Percentiles rank a stretch among this genome's conserved stretches.
Evolutionary conservation across 2,329 filamentous ascomycete genomes (phyloP).

Genomic region (Colletotrichum tofieldiae): DNA sequence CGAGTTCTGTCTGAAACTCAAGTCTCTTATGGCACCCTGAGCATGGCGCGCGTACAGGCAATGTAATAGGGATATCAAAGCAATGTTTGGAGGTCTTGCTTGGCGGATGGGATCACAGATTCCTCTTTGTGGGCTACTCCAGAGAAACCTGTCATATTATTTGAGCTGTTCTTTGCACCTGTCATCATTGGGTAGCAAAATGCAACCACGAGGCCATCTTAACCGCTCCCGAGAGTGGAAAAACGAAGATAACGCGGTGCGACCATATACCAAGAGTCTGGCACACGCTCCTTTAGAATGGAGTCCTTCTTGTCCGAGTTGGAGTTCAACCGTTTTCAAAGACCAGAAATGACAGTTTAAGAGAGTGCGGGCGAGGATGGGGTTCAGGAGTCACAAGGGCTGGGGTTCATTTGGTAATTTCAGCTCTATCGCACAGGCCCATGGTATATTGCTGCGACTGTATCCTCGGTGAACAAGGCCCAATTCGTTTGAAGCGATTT

Average conservation of each 20-base stretch:
- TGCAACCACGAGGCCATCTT: neutral
- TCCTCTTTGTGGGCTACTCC: neutral
- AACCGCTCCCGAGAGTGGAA: neutral
- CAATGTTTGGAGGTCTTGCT: neutral
- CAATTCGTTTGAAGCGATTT: neutral
- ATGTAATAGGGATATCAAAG: neutral
- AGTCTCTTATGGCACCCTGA: neutral
- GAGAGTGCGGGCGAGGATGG: neutral
- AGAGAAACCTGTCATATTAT: neutral
- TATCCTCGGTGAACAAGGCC: neutral
- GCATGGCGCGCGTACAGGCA: neutral
- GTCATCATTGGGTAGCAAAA: neutral
- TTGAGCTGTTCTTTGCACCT: neutral
- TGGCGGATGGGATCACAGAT: neutral
- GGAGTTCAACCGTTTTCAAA: neutral
- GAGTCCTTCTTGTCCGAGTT: neutral
- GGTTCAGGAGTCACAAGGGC: no score
- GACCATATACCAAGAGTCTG: neutral
- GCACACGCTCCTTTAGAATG: rapidly evolving
- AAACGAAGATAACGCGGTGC: neutral
- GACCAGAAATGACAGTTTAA: neutral
- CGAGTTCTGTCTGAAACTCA: neutral
- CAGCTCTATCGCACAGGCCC: neutral
- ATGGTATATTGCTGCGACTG: neutral
- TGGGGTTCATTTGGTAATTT: no score